These are phyloP conservation scores for Keithomyces neogunnii DNA, from an alignment of 2,329 filamentous ascomycete species.

Conservation along the genomic window DNA sequence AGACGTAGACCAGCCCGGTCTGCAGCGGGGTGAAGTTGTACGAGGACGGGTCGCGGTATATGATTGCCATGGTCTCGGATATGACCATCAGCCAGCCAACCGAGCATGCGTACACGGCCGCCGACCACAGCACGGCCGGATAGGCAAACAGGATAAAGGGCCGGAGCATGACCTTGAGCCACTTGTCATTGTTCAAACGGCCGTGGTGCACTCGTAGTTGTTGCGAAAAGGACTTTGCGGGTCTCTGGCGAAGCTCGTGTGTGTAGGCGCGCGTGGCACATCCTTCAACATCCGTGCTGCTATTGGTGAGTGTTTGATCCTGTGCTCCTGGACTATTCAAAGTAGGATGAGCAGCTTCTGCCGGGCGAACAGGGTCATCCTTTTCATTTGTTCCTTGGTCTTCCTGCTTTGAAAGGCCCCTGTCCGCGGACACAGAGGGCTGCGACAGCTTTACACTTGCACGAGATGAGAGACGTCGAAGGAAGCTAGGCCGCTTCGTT, in stretches of 20 bases:
- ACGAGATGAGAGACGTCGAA: constrained; percentile 39
- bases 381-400: not conserved
- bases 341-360: constrained; percentile 22
- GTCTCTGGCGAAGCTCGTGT: constrained; percentile 55
- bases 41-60: constrained; percentile 59
- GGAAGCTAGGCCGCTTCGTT: constrained; percentile 34
- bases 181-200: constrained; percentile 67
- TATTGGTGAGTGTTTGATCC: no score
- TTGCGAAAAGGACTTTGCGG: constrained; percentile 62
- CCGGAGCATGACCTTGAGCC: constrained; percentile 67
- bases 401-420: not conserved
- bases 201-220: constrained; percentile 73
- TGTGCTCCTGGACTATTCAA: no score
- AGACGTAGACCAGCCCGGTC: constrained; percentile 80
- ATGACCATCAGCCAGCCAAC: constrained; percentile 94
- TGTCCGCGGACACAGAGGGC: not conserved
- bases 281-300: no score
- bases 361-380: constrained; percentile 25
- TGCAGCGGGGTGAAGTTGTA: constrained; percentile 80
- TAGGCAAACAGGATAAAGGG: constrained; percentile 85
- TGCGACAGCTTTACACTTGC: constrained; percentile 13
- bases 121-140: constrained; percentile 82
- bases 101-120: constrained; percentile 76
- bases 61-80: constrained; percentile 74
- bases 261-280: constrained; percentile 56